Evolutionary conservation across 306 rosid species (phyloP), one percentile per base, ranked within the genome.

Genomic region (Boehmeria nivea): DNA sequence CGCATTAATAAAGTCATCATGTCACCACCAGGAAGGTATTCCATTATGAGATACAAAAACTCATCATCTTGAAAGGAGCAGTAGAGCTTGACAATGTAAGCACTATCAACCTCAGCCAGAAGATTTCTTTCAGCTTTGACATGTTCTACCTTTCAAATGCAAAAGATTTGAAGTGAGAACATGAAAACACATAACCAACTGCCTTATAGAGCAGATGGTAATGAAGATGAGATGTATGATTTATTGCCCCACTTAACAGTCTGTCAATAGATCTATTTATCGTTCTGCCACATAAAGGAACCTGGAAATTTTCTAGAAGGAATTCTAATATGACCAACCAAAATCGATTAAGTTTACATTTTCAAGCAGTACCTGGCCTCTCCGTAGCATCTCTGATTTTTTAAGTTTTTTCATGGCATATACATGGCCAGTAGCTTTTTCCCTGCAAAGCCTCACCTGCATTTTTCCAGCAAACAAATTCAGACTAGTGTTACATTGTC

Each of bases 361-460:
- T 59, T 45, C 59, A 27, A 44, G 42, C 18, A 49, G 66, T 60
- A 72, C 84, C 81, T 87, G 94, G 46, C 96, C 96, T 60, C 96
- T 75, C 47, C 94, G 87, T 37, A 87, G 96, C 94, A 87, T 87
- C 74, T 87, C 95, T 20, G 94, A 84, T 74, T 87, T 87, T 80
- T 81, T 87, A 19, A 87, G 87, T 71, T 87, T 87, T 79, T 87
- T 87, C 96, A 87, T 87, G 18, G 96, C 96, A 84, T 81, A 87
- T 22, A 84, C 85, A 44, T 87, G 77, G 49, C 94, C 89, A 19
- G 85, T 84, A 13, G 80, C 49, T 69, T 87, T 87, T 66, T 81
- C 96, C 61, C 87, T 76, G 67, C 96, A 87, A 64, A 87, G 49
- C 63, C 96, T 87, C 47, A 87, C 96, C 96, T 87, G 73, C 51